Evolutionary conservation across 805 yeast species (phyloP).

Genomic region (Tetrapisispora namnaoensis): DNA sequence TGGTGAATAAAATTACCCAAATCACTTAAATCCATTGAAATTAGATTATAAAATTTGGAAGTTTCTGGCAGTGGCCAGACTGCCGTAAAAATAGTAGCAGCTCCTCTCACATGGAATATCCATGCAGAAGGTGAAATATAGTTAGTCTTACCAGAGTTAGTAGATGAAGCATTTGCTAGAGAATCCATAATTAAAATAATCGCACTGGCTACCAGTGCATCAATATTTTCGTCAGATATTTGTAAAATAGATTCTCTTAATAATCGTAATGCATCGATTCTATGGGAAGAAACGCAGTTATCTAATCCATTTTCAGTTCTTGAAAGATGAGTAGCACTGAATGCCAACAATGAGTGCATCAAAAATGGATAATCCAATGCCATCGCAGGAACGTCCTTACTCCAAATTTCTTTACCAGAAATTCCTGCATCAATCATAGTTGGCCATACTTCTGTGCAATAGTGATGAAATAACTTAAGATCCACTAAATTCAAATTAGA

Average conservation of each 20-base stretch:
- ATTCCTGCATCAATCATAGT: constrained; percentile 89
- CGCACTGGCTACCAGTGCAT: constrained; percentile 88
- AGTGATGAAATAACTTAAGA: constrained; percentile 75
- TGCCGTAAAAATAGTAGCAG: constrained; percentile 89
- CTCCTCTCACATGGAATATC: constrained; percentile 95
- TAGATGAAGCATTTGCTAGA: constrained; percentile 73
- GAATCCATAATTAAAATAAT: constrained; percentile 86
- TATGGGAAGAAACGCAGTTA: constrained; percentile 71
- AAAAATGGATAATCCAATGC: constrained; percentile 83
- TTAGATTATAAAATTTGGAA: constrained; percentile 56
- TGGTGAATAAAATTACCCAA: constrained; percentile 52
- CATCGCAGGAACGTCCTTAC: constrained; percentile 73
- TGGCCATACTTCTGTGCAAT: constrained; percentile 72
- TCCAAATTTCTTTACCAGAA: constrained; percentile 74
- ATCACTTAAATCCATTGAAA: constrained; percentile 85
- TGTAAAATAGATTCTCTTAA: constrained; percentile 79
- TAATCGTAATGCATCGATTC: constrained; percentile 76
- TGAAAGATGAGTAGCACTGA: constrained; percentile 85
- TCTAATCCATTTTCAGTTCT: constrained; percentile 68
- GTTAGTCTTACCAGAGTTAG: constrained; percentile 15
- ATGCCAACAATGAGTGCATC: constrained; percentile 86
- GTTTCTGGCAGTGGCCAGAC: constrained; percentile 81
- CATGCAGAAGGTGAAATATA: constrained; percentile 86
- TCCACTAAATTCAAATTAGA: constrained; percentile 59
- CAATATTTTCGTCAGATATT: constrained; percentile 76